Base-by-base conservation (phyloP, 306 rosid genomes). In the Adenanthera pavonina region DNA sequence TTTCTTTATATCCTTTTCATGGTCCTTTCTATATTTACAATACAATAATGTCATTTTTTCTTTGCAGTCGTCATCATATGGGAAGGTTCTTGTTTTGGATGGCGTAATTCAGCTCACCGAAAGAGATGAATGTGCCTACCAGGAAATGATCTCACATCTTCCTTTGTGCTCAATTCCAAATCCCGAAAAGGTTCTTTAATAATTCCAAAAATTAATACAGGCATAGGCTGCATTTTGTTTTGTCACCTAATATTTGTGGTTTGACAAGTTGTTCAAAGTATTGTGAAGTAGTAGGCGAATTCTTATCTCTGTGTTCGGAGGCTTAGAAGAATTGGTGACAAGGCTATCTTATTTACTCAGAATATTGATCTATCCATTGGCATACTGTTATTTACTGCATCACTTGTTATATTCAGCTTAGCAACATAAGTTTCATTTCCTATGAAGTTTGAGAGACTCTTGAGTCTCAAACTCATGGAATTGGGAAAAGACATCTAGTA, bases 31-130 rank as follows among this genome's bases (percentile, higher is more conserved):
- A n/a, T 83, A 25, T 70, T 46, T 54, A 20, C 34, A 43, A 34
- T n/a, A 47, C 53, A 75, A 69, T 78, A 47, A 65, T 67, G 17
- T 60, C 11, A 74, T 75, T 69, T 74, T 19, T 7, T 53, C 69
- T 52, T 78, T 68, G 11, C 94, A 96, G 99, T 96, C 99, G 48
- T 86, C 97, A 3, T 88, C 99, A 1, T 96, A 96, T 49, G 99
- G 99, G 52, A 96, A 92, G 83, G 99, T 96, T 87, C 98, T 96
- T 78, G 88, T 96, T 79, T 85, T 96, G 88, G 99, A 96, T 68
- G 99, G 99, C 20, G 99, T 96, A 78, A 96, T 96, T 92, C 99
- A 96, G 88, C 94, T 96, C 62, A 96, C 99, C 0, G 99, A 96
- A 88, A 90, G 98, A 86, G 99, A 96, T 84, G 99, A 96, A 86